phyloP scores from a whole-genome alignment of 2,329 filamentous ascomycete species.

The Venturia pyrina region DNA sequence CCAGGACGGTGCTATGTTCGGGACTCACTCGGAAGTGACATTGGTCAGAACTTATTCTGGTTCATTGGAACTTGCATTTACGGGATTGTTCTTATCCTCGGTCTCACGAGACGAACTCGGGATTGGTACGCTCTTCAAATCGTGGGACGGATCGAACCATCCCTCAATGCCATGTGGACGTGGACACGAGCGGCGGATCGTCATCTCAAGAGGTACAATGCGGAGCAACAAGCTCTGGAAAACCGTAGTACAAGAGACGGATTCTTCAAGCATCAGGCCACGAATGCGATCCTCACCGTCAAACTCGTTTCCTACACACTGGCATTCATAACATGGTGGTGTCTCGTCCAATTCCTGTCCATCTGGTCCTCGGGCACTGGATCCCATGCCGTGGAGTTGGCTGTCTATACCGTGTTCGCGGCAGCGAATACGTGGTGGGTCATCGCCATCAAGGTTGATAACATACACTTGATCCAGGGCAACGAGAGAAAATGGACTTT shows the following conservation, averaged over 20 bases:
- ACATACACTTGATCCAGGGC: background rate
- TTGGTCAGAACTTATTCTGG: constrained; percentile 10
- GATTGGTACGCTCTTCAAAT: constrained; percentile 4
- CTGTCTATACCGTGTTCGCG: constrained; percentile 6
- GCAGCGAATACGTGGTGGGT: constrained; percentile 7
- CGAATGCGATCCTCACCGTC: background rate
- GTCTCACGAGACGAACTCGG: background rate
- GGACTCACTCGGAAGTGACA: background rate
- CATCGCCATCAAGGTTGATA: constrained; percentile 5
- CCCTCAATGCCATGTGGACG: background rate
- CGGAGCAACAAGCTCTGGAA: background rate
- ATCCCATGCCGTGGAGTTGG: constrained; percentile 1
- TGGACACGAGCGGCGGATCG: background rate
- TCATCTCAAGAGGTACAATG: background rate
- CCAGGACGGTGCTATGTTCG: constrained; percentile 6
- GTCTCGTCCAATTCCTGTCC: constrained; percentile 5
- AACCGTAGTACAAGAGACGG: background rate
- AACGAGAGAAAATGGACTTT: constrained; percentile 7
- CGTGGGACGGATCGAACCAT: background rate
- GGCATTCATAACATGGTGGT: constrained; percentile 5
- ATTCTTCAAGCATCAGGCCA: background rate
- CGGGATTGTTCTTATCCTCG: background rate
- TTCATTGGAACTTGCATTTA: constrained; percentile 6
- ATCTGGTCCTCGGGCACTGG: constrained; percentile 7
- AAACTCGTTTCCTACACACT: background rate